A percentile compares a stretch with the other conserved stretches of the same genome.
phyloP scores from a whole-genome alignment of 2,329 filamentous ascomycete genomes.

The Geosmithia putterillii region DNA sequence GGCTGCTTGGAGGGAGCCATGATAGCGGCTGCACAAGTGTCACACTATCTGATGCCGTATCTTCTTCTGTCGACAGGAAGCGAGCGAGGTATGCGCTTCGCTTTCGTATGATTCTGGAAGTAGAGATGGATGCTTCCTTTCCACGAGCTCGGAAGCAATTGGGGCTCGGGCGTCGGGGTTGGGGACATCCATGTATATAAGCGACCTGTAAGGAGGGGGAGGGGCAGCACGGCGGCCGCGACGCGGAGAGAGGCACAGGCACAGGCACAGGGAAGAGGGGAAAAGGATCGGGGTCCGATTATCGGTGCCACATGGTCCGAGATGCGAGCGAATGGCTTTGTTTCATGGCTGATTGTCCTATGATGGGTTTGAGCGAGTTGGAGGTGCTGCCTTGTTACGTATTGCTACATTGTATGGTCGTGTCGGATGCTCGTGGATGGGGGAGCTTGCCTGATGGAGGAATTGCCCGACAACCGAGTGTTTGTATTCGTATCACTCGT shows the following conservation, averaged over 20 bases:
- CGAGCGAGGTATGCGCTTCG: no score
- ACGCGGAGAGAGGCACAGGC: no score
- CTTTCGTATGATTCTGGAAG: not conserved
- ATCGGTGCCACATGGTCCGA: not conserved
- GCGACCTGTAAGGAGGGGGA: not conserved
- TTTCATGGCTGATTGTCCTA: not conserved
- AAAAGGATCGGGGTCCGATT: not conserved
- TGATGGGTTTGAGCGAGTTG: not conserved
- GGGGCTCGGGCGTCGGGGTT: not conserved
- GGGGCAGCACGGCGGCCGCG: no score
- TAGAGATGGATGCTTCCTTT: not conserved
- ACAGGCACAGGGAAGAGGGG: not conserved
- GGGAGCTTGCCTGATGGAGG: not conserved
- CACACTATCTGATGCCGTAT: no score
- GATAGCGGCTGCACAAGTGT: no score
- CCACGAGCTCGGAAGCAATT: not conserved
- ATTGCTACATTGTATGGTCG: not conserved
- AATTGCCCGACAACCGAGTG: not conserved
- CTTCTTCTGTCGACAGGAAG: no score
- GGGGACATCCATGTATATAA: not conserved
- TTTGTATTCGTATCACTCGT: no score
- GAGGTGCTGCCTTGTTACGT: not conserved
- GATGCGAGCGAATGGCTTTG: not conserved
- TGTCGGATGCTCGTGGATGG: not conserved
- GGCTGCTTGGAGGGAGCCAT: constrained; percentile 11